Percentiles rank a stretch among this genome's conserved stretches.
Conservation (phyloP, 2,329 filamentous ascomycete species). For the Colletotrichum paranaense region DNA sequence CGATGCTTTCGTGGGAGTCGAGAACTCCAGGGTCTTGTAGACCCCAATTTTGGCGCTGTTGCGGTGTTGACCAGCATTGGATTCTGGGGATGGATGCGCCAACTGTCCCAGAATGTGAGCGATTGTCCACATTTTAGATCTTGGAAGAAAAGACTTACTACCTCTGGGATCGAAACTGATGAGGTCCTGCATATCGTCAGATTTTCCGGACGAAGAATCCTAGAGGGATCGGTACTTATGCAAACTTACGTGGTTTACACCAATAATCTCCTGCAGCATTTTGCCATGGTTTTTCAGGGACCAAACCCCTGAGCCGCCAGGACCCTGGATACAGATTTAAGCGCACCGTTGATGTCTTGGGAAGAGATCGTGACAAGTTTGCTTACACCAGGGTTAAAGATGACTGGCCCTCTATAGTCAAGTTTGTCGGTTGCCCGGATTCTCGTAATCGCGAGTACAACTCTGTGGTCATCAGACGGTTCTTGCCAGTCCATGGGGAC, state of each 20-base stretch:
- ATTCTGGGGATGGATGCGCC: slow-evolving; percentile 61
- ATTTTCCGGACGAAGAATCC: not conserved
- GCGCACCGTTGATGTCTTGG: not conserved
- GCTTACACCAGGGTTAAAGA: slow-evolving; percentile 49
- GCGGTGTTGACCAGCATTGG: slow-evolving; percentile 60
- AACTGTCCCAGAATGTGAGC: slow-evolving; percentile 42
- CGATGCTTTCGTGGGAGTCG: slow-evolving; percentile 57
- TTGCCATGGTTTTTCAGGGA: slow-evolving; percentile 46
- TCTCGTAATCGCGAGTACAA: slow-evolving; percentile 46
- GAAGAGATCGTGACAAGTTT: not conserved
- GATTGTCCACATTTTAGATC: not conserved
- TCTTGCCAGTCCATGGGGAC: slow-evolving; percentile 50
- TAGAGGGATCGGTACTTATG: not conserved
- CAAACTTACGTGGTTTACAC: slow-evolving; percentile 54
- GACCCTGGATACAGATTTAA: slow-evolving; percentile 48
- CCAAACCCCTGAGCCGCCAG: slow-evolving; percentile 59
- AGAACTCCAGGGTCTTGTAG: slow-evolving; percentile 56
- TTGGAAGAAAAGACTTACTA: slow-evolving; percentile 40
- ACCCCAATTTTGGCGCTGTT: slow-evolving; percentile 55
- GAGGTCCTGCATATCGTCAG: slow-evolving; percentile 51
- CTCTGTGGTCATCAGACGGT: slow-evolving; percentile 41
- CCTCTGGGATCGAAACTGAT: slow-evolving; percentile 64
- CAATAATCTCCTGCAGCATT: slow-evolving; percentile 56
- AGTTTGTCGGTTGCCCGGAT: slow-evolving; percentile 44
- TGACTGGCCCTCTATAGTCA: slow-evolving; percentile 44